These are phyloP conservation scores for Melastoma malabathricum DNA, from an alignment of 345 rosid species.

Conservation along the genomic window DNA sequence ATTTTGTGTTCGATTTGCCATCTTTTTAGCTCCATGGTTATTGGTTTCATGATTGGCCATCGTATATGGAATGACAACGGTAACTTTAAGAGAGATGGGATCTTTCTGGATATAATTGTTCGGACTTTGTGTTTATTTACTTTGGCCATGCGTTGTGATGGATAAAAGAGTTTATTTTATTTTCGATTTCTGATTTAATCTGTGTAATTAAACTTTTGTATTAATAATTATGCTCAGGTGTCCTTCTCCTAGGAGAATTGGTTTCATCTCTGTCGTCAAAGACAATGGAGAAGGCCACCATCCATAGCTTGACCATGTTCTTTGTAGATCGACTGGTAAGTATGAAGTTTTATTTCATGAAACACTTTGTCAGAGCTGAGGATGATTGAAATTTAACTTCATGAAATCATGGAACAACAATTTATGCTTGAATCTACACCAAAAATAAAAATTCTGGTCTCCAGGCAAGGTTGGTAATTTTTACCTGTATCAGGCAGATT, in stretches of 20 bases:
- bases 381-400: background rate
- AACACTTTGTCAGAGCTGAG: background rate
- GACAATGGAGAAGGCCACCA: slow-evolving; percentile 36
- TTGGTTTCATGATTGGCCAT: background rate
- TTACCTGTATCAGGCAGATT: slow-evolving; percentile 65
- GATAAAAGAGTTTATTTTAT: too few relatives aligned
- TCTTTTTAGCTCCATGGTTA: background rate
- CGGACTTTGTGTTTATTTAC: background rate
- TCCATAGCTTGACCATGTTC: slow-evolving; percentile 52
- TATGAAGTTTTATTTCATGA: slow-evolving; percentile 8
- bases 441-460: slow-evolving; percentile 2
- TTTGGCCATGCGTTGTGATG: background rate
- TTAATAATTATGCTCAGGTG: slow-evolving; percentile 26
- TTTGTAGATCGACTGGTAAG: slow-evolving; percentile 75
- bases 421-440: background rate
- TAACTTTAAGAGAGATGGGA: background rate
- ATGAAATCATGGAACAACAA: background rate
- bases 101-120: background rate
- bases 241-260: slow-evolving; percentile 68
- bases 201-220: background rate
- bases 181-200: background rate
- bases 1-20: background rate
- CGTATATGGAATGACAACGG: background rate
- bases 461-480: slow-evolving; percentile 16
- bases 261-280: slow-evolving; percentile 37